Conservation (phyloP, 169 alveolate genomes). For the Theileria orientalis region DNA sequence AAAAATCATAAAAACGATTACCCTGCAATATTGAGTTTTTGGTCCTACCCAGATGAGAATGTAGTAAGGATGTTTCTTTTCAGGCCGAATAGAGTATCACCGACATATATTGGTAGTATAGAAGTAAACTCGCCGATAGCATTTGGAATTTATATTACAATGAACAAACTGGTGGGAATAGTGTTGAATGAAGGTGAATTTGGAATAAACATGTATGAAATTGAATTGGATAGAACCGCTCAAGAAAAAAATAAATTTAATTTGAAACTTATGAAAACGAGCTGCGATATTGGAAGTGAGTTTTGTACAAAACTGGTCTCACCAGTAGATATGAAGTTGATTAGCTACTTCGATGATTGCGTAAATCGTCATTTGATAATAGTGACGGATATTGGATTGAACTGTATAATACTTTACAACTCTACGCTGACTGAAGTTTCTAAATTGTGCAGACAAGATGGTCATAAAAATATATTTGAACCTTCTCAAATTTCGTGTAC, state of each 20-base stretch:
- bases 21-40: constrained; percentile 56
- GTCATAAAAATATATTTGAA: constrained; percentile 10
- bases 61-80: constrained; percentile 26
- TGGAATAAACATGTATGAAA: constrained; percentile 17
- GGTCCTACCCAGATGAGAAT: constrained; percentile 40
- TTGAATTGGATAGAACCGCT: background rate
- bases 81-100: constrained; percentile 37
- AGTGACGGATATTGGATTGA: constrained; percentile 35
- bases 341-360: constrained; percentile 21
- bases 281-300: background rate
- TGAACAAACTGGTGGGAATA: constrained; percentile 20
- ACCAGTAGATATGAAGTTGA: constrained; percentile 58
- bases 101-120: constrained; percentile 33
- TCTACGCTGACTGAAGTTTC: constrained; percentile 14
- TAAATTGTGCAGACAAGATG: constrained; percentile 17
- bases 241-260: background rate
- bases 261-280: background rate
- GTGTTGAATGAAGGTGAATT: constrained; percentile 55
- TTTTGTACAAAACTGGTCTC: constrained; percentile 26
- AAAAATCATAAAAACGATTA: background rate
- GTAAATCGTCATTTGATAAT: constrained; percentile 15
- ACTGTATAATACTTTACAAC: constrained; percentile 44
- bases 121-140: constrained; percentile 33
- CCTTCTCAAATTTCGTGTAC: constrained; percentile 54
- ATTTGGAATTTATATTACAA: constrained; percentile 24